phyloP scores from a whole-genome alignment of 2,329 filamentous ascomycete genomes.

The Arthrinium phaeospermum region DNA sequence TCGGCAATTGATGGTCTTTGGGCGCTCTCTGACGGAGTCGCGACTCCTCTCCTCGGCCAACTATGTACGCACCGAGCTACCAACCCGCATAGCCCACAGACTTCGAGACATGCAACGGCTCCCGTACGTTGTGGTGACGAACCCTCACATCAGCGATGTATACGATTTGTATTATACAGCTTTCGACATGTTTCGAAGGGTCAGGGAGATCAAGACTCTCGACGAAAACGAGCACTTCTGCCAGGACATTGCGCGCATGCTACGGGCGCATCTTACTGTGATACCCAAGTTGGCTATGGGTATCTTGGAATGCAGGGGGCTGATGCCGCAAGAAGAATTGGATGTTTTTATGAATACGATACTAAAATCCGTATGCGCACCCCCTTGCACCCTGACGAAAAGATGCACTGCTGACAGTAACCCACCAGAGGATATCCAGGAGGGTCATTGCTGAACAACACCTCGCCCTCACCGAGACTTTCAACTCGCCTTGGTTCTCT shows the following conservation, averaged over 20 bases:
- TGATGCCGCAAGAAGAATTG: slow-evolving; percentile 80
- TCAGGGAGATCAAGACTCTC: slow-evolving; percentile 81
- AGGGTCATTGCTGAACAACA: slow-evolving; percentile 98
- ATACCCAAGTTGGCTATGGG: slow-evolving; percentile 96
- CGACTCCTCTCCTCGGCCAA: slow-evolving; percentile 94
- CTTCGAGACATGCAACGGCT: slow-evolving; percentile 97
- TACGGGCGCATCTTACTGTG: slow-evolving; percentile 88
- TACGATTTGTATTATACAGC: slow-evolving; percentile 97
- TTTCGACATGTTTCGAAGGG: slow-evolving; percentile 87
- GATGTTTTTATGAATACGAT: slow-evolving; percentile 97
- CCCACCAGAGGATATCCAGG: slow-evolving; percentile 81
- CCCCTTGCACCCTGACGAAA: background rate
- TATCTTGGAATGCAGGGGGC: slow-evolving; percentile 84
- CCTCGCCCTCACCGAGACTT: slow-evolving; percentile 91
- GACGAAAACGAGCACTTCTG: slow-evolving; percentile 92
- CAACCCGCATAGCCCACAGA: slow-evolving; percentile 87
- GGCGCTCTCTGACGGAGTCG: slow-evolving; percentile 86
- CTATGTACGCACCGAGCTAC: slow-evolving; percentile 94
- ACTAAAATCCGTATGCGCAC: slow-evolving; percentile 74
- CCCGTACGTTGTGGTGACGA: slow-evolving; percentile 95
- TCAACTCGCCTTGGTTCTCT: slow-evolving; percentile 88
- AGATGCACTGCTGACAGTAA: background rate
- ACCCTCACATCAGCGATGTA: slow-evolving; percentile 89
- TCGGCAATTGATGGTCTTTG: slow-evolving; percentile 96
- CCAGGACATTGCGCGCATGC: slow-evolving; percentile 75